Evolutionary conservation across 768 basidiomycete genomes (phyloP), one percentile per base, ranked within the genome.

Genomic region (Rhizopogon vulgaris): DNA sequence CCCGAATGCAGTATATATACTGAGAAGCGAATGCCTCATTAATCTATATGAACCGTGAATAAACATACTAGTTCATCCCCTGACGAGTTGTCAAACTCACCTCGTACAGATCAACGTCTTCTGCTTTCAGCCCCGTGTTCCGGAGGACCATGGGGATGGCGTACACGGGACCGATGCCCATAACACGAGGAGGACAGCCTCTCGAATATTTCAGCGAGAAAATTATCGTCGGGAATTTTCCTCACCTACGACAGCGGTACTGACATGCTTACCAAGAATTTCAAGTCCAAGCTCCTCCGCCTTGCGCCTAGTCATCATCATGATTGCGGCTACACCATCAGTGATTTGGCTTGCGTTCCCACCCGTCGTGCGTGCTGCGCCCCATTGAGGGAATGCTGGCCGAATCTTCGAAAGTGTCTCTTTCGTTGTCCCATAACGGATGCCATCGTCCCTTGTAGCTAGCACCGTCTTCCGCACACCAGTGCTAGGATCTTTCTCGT

Each of bases 21-120:
- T 88, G 87, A 0, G 87, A 90, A 9, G 90, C 90, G 60, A 94
- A 94, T 0, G 91, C 92, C 62, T 94, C 92, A 62, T 95, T 95
- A 66, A 95, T 86, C 87, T 92, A 46, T 24, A 38, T n/a, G 32
- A 10, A 6, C 52, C 1, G 18, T 18, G 30, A 43, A 41, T 56
- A 8, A 52, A 11, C 38, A 37, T 53, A 5, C 24, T 0, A 43
- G 32, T 22, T n/a, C 27, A 18, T 10, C 30, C 24, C 14, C n/a
- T 24, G 14, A 38, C 5, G n/a, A 36, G 18, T 43, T 12, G 14
- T 7, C 9, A 5, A 8, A 34, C 69, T 49, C 54, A 83, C 88
- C 78, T 93, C 90, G 58, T 80, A 92, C 34, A 93, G 61, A 64
- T 91, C 90, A 22, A 93, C 83, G 42, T 92, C 88, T 8, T 76